Evolutionary conservation across 371 early-diverging fungal genomes (phyloP).

Genomic region (Batkoa obscura): DNA sequence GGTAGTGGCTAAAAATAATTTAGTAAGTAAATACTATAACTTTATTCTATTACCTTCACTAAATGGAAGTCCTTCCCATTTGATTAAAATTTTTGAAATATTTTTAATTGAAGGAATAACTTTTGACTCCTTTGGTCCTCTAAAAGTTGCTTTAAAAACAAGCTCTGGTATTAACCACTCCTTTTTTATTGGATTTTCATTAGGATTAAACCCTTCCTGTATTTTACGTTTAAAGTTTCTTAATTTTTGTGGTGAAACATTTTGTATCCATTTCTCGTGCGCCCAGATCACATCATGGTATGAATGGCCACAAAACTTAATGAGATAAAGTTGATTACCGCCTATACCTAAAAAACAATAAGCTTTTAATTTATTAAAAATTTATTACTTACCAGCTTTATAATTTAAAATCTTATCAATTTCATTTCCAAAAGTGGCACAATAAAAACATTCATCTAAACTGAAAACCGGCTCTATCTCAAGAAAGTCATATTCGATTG

Average conservation of each 20-base stretch:
- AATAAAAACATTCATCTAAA: no score
- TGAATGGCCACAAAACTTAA: background rate
- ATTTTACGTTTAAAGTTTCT: background rate
- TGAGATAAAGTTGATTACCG: no score
- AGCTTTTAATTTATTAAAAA: no score
- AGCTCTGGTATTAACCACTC: background rate
- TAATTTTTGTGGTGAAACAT: background rate
- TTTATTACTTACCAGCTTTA: no score
- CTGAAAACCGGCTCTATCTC: no score
- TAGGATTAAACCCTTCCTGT: background rate
- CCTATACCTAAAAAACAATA: no score
- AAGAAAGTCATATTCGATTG: no score
- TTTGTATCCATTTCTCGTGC: background rate
- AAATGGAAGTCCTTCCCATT: slow-evolving; percentile 3
- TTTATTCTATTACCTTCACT: background rate
- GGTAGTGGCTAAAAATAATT: background rate
- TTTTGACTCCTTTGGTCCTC: background rate
- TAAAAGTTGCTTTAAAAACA: background rate
- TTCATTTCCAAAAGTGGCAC: no score
- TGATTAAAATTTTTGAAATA: slow-evolving; percentile 4
- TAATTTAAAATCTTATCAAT: no score
- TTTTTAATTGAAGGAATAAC: background rate
- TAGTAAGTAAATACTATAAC: background rate
- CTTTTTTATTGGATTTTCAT: background rate
- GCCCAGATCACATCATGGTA: slow-evolving; percentile 1